Evolutionary conservation across 2,329 filamentous ascomycete species (phyloP), one percentile per base, ranked within the genome.

Genomic region (Penicillium sp.): DNA sequence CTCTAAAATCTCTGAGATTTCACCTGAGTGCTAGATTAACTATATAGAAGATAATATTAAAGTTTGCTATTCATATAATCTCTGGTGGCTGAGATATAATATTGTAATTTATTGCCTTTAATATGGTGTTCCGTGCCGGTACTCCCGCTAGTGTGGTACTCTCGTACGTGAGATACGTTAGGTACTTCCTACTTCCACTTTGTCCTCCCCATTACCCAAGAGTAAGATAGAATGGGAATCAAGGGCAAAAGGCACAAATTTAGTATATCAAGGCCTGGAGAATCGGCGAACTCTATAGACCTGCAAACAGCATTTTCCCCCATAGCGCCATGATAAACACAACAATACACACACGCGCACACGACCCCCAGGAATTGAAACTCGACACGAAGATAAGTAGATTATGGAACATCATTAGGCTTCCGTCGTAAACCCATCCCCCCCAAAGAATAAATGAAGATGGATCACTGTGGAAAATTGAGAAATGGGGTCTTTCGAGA

Each of bases 351-450:
- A 63, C 49, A 65, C 56, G 65, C 59, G 61, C 54, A 63, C 51
- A 65, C 56, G 61, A 58, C 61, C 65, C 68, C 65, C 62, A 69
- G 56, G 65, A 45, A 66, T 64, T 62, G 58, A 66, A 45, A 66
- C 64, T 62, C 65, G 61, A 61, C 60, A 66, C 52, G 61, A 66
- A 68, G 57, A 69, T 63, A 60, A 37, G 60, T 61, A 65, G 65
- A 70, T 72, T 71, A 71, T 60, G 63, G 64, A 64, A 66, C 54
- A 65, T 69, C 68, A 67, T 68, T 68, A 69, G 60, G 59, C 60
- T 60, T 63, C 60, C 64, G 58, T 65, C 62, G 62, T 61, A 55
- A 63, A 61, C 55, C 18, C 58, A 59, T 66, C 59, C 59, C 54
- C 57, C 59, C 55, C 6, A 11, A 33, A 58, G 44, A 43, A 55